Base-by-base conservation (phyloP, 257 asterid species). In the Penstemon eatonii region DNA sequence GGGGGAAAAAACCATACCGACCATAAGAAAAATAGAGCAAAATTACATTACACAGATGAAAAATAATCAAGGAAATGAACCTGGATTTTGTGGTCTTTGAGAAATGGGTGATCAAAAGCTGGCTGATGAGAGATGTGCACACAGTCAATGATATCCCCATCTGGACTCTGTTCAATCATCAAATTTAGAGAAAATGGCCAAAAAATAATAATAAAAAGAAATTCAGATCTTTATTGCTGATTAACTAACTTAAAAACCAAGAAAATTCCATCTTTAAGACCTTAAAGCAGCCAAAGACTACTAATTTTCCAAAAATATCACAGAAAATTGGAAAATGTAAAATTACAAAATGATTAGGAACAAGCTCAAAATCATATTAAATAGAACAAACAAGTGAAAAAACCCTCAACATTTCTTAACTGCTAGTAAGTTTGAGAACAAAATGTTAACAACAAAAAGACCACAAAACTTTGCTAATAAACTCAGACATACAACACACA, bases 1-100 rank as follows among this genome's bases (percentile, higher is more conserved):
- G 19, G 59, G 4, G 18, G 10, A 6, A 3, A 41, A 25, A 25
- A 25, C 2, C 33, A 25, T 13, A 18, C 37, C 61, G 51, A 41
- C 33, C 9, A 50, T 63, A 18, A 67, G 68, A 42, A 38, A 41
- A 60, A 50, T 38, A 66, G 51, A 60, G 41, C 40, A 10, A n/a
- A 52, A 44, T 62, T 9, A 43, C 40, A 43, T 5, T 54, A 46
- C 33, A 1, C 33, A 25, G 2, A 25, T 2, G 33, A 25, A 25
- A 25, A 54, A 18, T 12, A 62, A 40, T 12, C 13, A 5, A 45
- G 65, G 58, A 69, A 63, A 50, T 25, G 59, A 33, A 90, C 97
- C 97, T 88, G 96, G 63, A 88, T 88, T 75, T 88, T 88, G 84
- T 91, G 97, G 84, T 91, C 96, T 82, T 83, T 88, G 81, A 90